Evolutionary conservation across 106 monocot genomes (phyloP).

Genomic region (Apostasia shenzhenica): DNA sequence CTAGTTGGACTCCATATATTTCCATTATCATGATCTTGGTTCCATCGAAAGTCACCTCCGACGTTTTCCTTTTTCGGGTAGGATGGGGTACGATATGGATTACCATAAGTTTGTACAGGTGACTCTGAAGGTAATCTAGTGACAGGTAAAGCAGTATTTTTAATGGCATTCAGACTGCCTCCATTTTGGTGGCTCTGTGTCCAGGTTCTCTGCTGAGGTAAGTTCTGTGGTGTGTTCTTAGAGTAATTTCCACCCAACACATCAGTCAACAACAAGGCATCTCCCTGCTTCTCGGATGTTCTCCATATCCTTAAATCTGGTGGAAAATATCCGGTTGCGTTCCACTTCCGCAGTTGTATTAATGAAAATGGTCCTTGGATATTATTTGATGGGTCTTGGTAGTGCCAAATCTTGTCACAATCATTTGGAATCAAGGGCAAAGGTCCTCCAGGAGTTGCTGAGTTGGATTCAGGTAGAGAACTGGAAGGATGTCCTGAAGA

Average conservation of each 20-base stretch:
- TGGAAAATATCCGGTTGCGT: constrained; percentile 47
- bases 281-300: constrained; percentile 36
- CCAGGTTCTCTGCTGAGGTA: constrained; percentile 4
- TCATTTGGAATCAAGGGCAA: constrained; percentile 14
- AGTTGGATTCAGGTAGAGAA: constrained; percentile 13
- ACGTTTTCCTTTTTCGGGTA: constrained; percentile 17
- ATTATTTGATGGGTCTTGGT: constrained; percentile 48
- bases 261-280: constrained; percentile 38
- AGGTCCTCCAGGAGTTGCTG: constrained; percentile 1
- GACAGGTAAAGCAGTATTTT: background rate
- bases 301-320: constrained; percentile 42
- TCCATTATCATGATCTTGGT: constrained; percentile 25
- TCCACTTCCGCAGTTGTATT: constrained; percentile 57
- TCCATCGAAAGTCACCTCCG: constrained; percentile 21
- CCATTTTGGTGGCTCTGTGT: constrained; percentile 2
- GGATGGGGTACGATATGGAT: constrained; percentile 10
- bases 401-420: constrained; percentile 63
- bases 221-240: constrained; percentile 20
- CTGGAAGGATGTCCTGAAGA: constrained; percentile 12
- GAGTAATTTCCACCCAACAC: constrained; percentile 28
- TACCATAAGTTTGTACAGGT: constrained; percentile 13
- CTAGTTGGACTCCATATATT: constrained; percentile 9
- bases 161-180: constrained; percentile 9
- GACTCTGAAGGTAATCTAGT: background rate
- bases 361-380: constrained; percentile 68